Conservation (phyloP, 2,329 filamentous ascomycete species). For the Pseudogymnoascus sp. region DNA sequence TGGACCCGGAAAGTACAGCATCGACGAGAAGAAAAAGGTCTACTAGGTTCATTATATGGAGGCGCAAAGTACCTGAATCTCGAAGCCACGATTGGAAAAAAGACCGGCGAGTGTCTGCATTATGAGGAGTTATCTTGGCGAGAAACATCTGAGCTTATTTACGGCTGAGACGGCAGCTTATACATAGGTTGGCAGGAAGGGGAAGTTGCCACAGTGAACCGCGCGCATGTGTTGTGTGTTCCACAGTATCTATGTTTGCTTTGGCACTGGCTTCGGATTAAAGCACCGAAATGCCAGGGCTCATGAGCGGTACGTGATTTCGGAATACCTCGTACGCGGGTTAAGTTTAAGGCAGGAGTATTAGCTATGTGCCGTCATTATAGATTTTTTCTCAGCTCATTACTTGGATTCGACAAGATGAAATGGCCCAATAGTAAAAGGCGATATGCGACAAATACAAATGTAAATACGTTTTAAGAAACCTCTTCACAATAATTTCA, state of each 20-base stretch:
- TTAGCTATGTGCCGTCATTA: slow-evolving; percentile 1
- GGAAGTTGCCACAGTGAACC: not conserved
- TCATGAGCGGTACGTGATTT: not conserved
- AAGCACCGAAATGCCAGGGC: not conserved
- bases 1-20: slow-evolving; percentile 92
- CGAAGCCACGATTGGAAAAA: slow-evolving; percentile 13
- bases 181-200: slow-evolving; percentile 2
- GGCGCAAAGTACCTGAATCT: slow-evolving; percentile 7
- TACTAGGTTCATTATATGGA: slow-evolving; percentile 49
- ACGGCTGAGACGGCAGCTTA: not conserved
- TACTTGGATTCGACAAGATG: not conserved
- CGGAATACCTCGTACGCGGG: slow-evolving; percentile 3
- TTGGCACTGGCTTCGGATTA: not conserved
- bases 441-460: not conserved
- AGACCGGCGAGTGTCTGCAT: slow-evolving; percentile 16
- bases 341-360: not conserved
- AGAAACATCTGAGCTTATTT: not conserved
- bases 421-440: not conserved
- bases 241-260: not conserved
- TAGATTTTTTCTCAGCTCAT: slow-evolving; percentile 1
- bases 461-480: not conserved
- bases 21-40: slow-evolving; percentile 99
- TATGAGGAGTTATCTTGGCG: slow-evolving; percentile 20
- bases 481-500: not conserved
- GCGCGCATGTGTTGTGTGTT: not conserved